Conservation (phyloP, 768 basidiomycete species). For the Phallus indusiatus region DNA sequence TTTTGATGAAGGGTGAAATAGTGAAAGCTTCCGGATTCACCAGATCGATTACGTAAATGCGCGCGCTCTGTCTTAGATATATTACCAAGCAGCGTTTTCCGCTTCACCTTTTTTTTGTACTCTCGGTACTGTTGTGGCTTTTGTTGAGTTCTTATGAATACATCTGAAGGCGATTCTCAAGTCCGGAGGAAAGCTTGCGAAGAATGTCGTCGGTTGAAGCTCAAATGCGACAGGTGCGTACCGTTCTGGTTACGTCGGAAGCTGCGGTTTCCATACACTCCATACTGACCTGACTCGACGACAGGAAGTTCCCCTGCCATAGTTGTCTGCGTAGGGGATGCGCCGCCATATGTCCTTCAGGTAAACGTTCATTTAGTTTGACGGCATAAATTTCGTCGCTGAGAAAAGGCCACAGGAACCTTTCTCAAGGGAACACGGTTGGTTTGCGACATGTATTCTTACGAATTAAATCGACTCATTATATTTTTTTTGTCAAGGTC, state of each 20-base stretch:
- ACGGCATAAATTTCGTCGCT: not conserved
- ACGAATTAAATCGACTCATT: not conserved
- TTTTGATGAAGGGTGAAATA: not conserved
- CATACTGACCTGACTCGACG: not conserved
- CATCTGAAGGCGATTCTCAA: not conserved
- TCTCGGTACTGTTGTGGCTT: not conserved
- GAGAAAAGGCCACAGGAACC: not conserved
- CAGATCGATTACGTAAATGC: no score
- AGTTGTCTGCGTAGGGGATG: constrained; percentile 8
- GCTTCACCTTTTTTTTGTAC: not conserved
- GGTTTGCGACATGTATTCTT: not conserved
- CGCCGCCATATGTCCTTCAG: constrained; percentile 10
- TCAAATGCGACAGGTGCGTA: constrained; percentile 10
- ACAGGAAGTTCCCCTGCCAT: constrained; percentile 8
- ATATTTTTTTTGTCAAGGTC: not conserved
- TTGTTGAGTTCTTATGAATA: not conserved
- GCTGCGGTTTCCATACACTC: no score
- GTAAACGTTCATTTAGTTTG: not conserved
- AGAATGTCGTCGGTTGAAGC: constrained; percentile 10
- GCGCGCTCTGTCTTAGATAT: no score
- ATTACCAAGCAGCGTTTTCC: not conserved
- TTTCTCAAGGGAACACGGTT: constrained; percentile 9
- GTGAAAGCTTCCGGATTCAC: not conserved
- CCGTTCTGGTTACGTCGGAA: not conserved
- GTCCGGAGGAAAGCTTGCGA: constrained; percentile 10